Base-by-base conservation (phyloP, 257 asterid species). In the Perilla frutescens region DNA sequence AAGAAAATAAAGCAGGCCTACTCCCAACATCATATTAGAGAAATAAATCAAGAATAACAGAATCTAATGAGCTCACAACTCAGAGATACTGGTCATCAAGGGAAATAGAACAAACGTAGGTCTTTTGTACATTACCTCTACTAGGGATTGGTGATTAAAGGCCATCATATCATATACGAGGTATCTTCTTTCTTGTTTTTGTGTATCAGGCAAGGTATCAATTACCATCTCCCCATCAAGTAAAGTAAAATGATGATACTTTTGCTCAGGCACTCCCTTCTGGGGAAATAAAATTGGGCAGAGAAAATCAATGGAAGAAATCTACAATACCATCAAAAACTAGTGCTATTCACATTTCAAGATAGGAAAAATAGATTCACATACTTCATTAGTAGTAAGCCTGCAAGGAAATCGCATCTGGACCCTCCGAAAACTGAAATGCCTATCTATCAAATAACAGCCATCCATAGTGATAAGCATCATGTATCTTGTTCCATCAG, bases 401-500 rank as follows among this genome's bases (percentile, higher is more conserved):
- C 89, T 88, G 87, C 90, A 87, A 68, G 99, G 98, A 78, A 95
- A 95, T 81, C 97, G 86, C 98, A 92, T 92, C 83, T 95, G 99
- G 76, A 92, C 97, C 85, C 99, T 89, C 60, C 98, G 92, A 66
- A 92, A 95, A 76, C 40, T 87, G 69, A 95, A 95, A 86, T 87
- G 90, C 72, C 99, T 84, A 80, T 95, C 98, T 75, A 92, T 70
- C 81, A 95, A 83, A 86, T 92, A 95, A 74, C 99, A 95, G 39
- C 99, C 99, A 76, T 92, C 99, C 87, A 84, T 78, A 65, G 98
- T 92, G 79, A 95, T 92, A 66, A 95, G 87, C 99, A 95, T 95
- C 98, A 95, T 92, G 75, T 92, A 95, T 83, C 99, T 87, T 32
- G 99, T 95, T 66, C 99, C 99, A 83, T 95, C 98, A 81, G 99